Percentiles rank a stretch among this genome's conserved stretches.
Conservation (phyloP, 192 early-diverging fungal genomes). For the Entrophospora sp. region DNA sequence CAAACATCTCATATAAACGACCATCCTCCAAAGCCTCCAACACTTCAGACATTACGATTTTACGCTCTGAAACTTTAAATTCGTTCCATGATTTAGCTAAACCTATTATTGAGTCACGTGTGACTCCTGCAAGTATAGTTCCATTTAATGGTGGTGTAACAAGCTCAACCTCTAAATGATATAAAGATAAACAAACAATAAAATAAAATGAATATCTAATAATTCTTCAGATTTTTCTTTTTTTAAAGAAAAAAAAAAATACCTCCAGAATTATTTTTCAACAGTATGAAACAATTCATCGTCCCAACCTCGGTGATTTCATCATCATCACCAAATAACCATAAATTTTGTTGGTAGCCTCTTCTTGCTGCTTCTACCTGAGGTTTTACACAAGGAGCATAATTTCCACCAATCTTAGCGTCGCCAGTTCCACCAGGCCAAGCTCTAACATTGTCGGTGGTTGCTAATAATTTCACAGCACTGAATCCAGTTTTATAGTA, state of each 20-base stretch:
- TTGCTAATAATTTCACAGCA: conserved; percentile 79
- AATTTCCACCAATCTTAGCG: conserved; percentile 85
- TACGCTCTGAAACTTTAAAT: conserved; percentile 79
- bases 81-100: conserved; percentile 76
- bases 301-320: conserved; percentile 93
- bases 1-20: conserved; percentile 88
- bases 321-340: conserved; percentile 83
- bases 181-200: not conserved
- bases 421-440: conserved; percentile 95
- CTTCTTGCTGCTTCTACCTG: conserved; percentile 80
- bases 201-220: not conserved
- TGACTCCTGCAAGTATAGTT: conserved; percentile 91
- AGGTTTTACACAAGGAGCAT: conserved; percentile 72
- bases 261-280: conserved; percentile 69
- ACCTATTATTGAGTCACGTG: conserved; percentile 82
- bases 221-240: not conserved
- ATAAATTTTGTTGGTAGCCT: conserved; percentile 91
- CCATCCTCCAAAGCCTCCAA: conserved; percentile 65
- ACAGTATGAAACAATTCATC: conserved; percentile 91
- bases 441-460: conserved; percentile 78
- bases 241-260: not conserved
- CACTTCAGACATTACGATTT: conserved; percentile 74
- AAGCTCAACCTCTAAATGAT: conserved; percentile 58
- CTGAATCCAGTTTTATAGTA: conserved; percentile 94
- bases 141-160: conserved; percentile 90